A percentile compares a stretch with the other conserved stretches of the same genome.
Conservation (phyloP, 352 stramenopile species). For the Poterioochromonas sp. region DNA sequence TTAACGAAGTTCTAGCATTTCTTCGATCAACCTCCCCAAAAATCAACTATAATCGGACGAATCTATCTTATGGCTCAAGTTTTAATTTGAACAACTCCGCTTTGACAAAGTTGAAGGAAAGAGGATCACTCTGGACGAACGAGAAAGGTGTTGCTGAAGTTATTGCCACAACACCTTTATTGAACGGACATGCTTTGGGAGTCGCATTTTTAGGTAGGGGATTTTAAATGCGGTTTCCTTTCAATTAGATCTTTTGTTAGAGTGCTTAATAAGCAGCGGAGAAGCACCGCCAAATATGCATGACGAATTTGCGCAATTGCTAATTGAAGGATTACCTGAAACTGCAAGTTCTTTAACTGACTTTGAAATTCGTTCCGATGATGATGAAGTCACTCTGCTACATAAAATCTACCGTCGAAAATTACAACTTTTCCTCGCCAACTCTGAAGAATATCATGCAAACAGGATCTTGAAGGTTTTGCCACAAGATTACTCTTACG, state of each 20-base stretch:
- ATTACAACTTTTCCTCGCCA: not conserved
- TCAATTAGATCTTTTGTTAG: not conserved
- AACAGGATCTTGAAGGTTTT: slow-evolving; percentile 10
- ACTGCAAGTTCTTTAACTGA: not conserved
- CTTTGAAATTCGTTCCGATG: not conserved
- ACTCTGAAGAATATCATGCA: slow-evolving; percentile 1
- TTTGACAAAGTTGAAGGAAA: not conserved
- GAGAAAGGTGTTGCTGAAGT: not conserved
- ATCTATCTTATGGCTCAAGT: not conserved
- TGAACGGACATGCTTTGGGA: not conserved
- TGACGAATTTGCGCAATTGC: slow-evolving; percentile 23
- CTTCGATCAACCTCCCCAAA: not conserved
- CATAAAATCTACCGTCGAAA: slow-evolving; percentile 26
- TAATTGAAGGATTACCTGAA: slow-evolving; percentile 12
- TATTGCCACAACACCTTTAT: not conserved
- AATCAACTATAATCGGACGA: not conserved
- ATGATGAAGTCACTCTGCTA: not conserved
- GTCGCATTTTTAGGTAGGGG: slow-evolving; percentile 5
- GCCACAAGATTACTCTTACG: not conserved
- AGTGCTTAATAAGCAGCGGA: not conserved
- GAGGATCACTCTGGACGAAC: not conserved
- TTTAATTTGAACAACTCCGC: not conserved
- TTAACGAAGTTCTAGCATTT: not conserved
- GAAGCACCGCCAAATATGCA: slow-evolving; percentile 4
- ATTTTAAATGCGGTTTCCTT: not conserved